Percentiles rank a stretch among this genome's conserved stretches.
These are phyloP conservation scores for Phytomonas francai DNA, from an alignment of 208 protist genomes.

Conservation along the genomic window DNA sequence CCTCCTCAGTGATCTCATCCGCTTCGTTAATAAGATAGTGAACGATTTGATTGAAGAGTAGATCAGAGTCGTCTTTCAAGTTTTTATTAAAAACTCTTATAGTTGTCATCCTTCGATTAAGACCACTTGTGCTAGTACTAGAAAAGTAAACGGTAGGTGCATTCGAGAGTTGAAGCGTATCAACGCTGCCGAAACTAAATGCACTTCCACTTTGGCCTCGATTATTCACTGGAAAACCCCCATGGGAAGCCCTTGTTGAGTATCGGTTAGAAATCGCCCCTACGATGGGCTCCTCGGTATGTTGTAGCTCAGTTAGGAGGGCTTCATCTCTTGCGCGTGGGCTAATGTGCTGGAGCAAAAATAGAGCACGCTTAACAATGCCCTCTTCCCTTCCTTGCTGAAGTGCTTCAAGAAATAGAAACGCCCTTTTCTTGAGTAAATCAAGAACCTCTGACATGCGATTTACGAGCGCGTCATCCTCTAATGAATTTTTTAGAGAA, in stretches of 20 bases:
- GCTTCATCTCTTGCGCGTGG: conserved; percentile 47
- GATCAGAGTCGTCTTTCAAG: conserved; percentile 30
- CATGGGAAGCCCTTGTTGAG: conserved; percentile 19
- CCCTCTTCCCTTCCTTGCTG: conserved; percentile 58
- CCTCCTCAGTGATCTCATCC: conserved; percentile 26
- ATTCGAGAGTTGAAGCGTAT: background rate
- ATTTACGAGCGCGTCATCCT: conserved; percentile 25
- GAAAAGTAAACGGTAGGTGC: background rate
- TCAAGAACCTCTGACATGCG: conserved; percentile 32
- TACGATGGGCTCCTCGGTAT: conserved; percentile 61
- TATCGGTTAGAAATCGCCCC: conserved; percentile 12
- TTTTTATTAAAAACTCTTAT: conserved; percentile 26
- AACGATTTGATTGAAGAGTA: conserved; percentile 43
- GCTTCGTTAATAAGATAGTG: conserved; percentile 57
- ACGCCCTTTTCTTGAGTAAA: conserved; percentile 52
- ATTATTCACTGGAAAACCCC: conserved; percentile 15
- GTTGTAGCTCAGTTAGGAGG: conserved; percentile 47
- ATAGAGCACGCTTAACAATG: conserved; percentile 58
- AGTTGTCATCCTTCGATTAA: conserved; percentile 9
- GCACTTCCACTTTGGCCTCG: conserved; percentile 10
- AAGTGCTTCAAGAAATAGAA: conserved; percentile 73
- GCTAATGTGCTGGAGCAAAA: conserved; percentile 62
- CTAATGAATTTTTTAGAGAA: conserved; percentile 15
- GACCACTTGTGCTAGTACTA: background rate
- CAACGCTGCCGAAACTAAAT: background rate